These are phyloP conservation scores for Brassica carinata DNA, from an alignment of 345 rosid genomes.

Conservation along the genomic window DNA sequence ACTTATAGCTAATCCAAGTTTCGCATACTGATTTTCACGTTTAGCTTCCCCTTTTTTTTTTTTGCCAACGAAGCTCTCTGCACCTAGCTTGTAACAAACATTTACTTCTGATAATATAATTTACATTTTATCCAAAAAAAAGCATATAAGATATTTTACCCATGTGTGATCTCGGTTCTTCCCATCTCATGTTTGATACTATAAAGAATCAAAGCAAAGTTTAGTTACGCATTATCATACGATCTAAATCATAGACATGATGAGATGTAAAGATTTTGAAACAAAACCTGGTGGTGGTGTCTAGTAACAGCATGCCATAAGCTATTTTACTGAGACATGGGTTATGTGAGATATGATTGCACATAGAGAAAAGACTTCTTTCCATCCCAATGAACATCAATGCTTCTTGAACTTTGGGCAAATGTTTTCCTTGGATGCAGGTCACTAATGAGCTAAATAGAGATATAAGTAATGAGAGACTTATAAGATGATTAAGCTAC, in stretches of 20 bases:
- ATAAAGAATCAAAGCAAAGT: conserved; percentile 19
- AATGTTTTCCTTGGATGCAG: conserved; percentile 37
- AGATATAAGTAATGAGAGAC: not conserved
- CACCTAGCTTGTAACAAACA: not conserved
- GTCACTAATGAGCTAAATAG: conserved; percentile 41
- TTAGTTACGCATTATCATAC: not conserved
- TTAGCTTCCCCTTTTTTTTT: not conserved
- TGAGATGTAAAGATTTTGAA: conserved; percentile 6
- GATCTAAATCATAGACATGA: not conserved
- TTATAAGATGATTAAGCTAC: not conserved
- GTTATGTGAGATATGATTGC: conserved; percentile 40
- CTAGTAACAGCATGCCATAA: conserved; percentile 48
- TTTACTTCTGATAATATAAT: not conserved
- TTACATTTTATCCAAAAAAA: not conserved
- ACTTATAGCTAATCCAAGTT: not conserved
- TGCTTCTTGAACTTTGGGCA: conserved; percentile 36
- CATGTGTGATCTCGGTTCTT: conserved; percentile 51
- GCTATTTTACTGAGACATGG: conserved; percentile 41
- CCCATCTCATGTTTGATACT: conserved; percentile 65
- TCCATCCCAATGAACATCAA: conserved; percentile 33
- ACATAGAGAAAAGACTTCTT: conserved; percentile 28
- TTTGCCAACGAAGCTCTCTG: not conserved
- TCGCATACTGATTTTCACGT: not conserved
- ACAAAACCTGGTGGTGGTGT: conserved; percentile 75
- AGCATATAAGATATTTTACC: not conserved